Percentiles rank a stretch among this genome's conserved stretches.
Conservation (phyloP, 2,329 filamentous ascomycete genomes). For the Aspergillus arachidicola region DNA sequence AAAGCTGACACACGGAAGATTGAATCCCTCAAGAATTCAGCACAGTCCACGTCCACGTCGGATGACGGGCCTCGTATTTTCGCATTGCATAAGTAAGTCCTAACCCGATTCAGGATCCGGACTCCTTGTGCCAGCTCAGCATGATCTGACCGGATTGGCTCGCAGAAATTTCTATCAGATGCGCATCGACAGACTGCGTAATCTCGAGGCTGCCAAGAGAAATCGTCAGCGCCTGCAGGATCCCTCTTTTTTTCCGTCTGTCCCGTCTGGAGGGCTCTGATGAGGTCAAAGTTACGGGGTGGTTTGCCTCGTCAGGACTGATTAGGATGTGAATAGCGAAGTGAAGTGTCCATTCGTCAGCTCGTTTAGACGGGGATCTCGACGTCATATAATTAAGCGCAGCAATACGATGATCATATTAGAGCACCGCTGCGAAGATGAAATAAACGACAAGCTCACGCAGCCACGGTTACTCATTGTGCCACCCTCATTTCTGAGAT, state of each 20-base stretch:
- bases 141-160: neutral
- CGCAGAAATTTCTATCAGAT: slow-evolving; percentile 81
- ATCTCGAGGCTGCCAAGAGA: slow-evolving; percentile 75
- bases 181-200: slow-evolving; percentile 75
- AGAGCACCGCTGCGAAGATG: neutral
- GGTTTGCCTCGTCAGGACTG: neutral
- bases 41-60: slow-evolving; percentile 34
- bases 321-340: neutral
- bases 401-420: neutral
- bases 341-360: neutral
- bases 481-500: neutral
- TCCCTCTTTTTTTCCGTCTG: slow-evolving; percentile 80
- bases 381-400: neutral
- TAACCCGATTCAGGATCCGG: neutral
- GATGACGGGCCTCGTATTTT: slow-evolving; percentile 80
- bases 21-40: slow-evolving; percentile 51
- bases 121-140: slow-evolving; percentile 4
- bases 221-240: slow-evolving; percentile 80
- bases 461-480: neutral
- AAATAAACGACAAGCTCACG: neutral
- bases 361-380: neutral
- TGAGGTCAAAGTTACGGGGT: neutral
- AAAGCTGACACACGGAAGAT: slow-evolving; percentile 24
- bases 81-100: slow-evolving; percentile 71
- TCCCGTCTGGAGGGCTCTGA: slow-evolving; percentile 64